Base-by-base conservation (phyloP, 306 rosid genomes). In the Clitoria ternatea region DNA sequence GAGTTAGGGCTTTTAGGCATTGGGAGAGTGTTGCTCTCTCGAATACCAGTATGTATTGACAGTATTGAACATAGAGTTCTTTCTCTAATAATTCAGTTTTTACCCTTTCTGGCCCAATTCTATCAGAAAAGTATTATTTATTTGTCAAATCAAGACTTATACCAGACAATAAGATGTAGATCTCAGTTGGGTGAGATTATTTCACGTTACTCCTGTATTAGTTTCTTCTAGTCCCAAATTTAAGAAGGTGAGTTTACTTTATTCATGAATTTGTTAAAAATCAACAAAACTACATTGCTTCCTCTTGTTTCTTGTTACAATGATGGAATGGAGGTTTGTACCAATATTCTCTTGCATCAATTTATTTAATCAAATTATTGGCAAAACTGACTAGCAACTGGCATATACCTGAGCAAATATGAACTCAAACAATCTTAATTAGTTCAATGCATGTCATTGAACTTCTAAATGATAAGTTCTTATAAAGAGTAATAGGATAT, bases 81-180 rank as follows among this genome's bases (percentile, higher is more conserved):
- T n/a, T n/a, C n/a, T n/a, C n/a, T n/a, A n/a, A n/a, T n/a, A n/a
- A n/a, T n/a, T n/a, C n/a, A n/a, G n/a, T n/a, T n/a, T n/a, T n/a
- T n/a, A n/a, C n/a, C n/a, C n/a, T n/a, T n/a, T n/a, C n/a, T n/a
- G n/a, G n/a, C n/a, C n/a, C n/a, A n/a, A n/a, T n/a, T n/a, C n/a
- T n/a, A n/a, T n/a, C n/a, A n/a, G n/a, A n/a, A n/a, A n/a, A n/a
- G n/a, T n/a, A n/a, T 32, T 56, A 37, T 26, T 40, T 2, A 69
- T 63, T 33, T 32, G 45, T 44, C 36, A 47, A 70, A 77, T 61
- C 72, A 24, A 29, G 14, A 76, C 70, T 47, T 26, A 19, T 20
- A n/a, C 44, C 29, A 29, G 26, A 47, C 10, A 44, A 30, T 65
- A 29, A 9, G 32, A 43, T 55, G 52, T 14, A 22, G 23, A n/a